Conservation (phyloP, 768 basidiomycete genomes). For the Harrya chromipes region DNA sequence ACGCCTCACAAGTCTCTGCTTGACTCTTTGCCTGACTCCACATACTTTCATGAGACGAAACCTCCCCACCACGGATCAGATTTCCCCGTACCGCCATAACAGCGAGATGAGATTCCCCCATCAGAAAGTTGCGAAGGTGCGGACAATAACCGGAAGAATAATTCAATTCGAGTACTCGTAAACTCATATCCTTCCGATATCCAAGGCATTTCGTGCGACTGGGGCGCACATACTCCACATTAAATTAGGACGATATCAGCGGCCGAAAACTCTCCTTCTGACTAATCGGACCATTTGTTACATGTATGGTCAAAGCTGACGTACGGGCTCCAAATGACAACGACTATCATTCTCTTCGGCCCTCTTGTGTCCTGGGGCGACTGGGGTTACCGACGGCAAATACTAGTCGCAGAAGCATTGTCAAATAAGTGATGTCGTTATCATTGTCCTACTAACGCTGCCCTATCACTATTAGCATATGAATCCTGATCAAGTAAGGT, state of each 20-base stretch:
- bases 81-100: conserved; percentile 4
- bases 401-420: conserved; percentile 9
- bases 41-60: not conserved
- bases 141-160: conserved; percentile 8
- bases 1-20: no score
- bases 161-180: conserved; percentile 2
- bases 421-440: conserved; percentile 92
- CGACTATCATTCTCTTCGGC: not conserved
- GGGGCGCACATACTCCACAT: conserved; percentile 98
- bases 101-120: conserved; percentile 6
- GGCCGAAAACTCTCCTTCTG: conserved; percentile 82
- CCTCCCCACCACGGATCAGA: conserved; percentile 2
- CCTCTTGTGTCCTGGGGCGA: not conserved
- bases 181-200: conserved; percentile 94
- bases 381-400: not conserved
- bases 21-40: not conserved
- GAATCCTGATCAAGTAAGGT: conserved; percentile 95
- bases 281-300: conserved; percentile 88
- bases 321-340: conserved; percentile 6
- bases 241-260: conserved; percentile 89
- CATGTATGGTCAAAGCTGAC: conserved; percentile 38
- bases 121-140: conserved; percentile 18
- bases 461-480: conserved; percentile 73
- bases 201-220: conserved; percentile 63
- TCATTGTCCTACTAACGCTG: conserved; percentile 95